Base-by-base conservation (phyloP, 106 monocot genomes). In the Acorus gramineus region DNA sequence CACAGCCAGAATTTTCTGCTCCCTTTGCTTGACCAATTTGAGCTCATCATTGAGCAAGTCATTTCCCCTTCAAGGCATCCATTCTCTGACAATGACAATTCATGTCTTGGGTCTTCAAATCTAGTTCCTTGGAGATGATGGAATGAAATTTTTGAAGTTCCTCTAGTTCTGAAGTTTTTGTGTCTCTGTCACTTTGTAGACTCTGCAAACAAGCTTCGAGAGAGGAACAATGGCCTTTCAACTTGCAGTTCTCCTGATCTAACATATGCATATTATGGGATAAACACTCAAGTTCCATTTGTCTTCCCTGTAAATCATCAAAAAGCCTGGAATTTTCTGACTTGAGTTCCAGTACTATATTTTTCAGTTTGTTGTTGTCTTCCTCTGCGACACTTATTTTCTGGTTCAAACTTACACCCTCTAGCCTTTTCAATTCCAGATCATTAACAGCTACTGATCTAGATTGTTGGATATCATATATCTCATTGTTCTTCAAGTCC, bases 21-120 rank as follows among this genome's bases (percentile, higher is more conserved):
- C 72, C 53, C 50, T 65, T 59, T 55, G 3, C 43, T 59, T 63
- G 53, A 64, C 12, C 57, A 51, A 55, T n/a, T 52, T 4, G n/a
- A 70, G 44, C 52, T 81, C 61, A 64, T 68, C 62, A 69, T 65
- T 74, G 76, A 86, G 57, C 60, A 43, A 51, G 9, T 71, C 66
- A 67, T 80, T 75, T 75, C 69, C 44, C 43, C 42, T 60, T 60
- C 14, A 81, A 47, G 42, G 64, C 42, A 61, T 60, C 67, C 55
- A 55, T 46, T 44, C 52, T 76, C 44, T 61, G 48, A 2, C 42
- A 50, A 11, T 61, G 53, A 57, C 45, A 44, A 47, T 76, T 62
- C 42, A 45, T 59, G 48, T 60, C 57, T 46, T 70, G 43, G 53
- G 6, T 64, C 62, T 68, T 74, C 52, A 61, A 50, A 42, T 71